These are phyloP conservation scores for Podospora comata DNA, from an alignment of 495 filamentous ascomycete genomes.

Conservation along the genomic window DNA sequence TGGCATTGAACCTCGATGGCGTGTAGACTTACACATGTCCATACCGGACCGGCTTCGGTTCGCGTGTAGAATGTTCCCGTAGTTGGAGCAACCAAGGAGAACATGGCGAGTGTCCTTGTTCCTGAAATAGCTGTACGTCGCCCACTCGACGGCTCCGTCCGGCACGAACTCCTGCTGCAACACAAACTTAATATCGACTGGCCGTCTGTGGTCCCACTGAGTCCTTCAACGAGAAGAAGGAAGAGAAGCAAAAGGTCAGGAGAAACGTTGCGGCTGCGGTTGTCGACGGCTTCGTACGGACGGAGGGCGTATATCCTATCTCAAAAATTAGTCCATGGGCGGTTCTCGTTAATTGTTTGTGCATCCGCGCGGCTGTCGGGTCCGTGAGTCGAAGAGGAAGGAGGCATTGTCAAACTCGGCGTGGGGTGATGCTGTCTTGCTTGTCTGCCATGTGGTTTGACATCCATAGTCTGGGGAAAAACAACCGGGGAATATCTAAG, in stretches of 20 bases:
- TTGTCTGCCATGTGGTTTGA: background rate
- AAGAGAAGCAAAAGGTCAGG: background rate
- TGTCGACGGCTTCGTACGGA: constrained; percentile 13
- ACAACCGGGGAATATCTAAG: background rate
- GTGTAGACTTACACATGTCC: background rate
- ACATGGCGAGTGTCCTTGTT: background rate
- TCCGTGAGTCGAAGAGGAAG: constrained; percentile 19
- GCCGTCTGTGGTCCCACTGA: background rate
- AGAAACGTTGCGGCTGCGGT: constrained; percentile 6
- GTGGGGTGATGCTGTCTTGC: background rate
- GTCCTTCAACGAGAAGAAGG: background rate
- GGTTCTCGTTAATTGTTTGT: constrained; percentile 8
- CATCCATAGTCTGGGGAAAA: background rate
- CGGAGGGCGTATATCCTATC: background rate
- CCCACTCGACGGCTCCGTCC: background rate
- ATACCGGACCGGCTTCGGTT: background rate
- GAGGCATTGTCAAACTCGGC: constrained; percentile 1
- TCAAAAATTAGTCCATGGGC: background rate
- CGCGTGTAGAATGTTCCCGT: background rate
- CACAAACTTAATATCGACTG: background rate
- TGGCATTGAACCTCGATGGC: background rate
- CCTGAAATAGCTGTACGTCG: background rate
- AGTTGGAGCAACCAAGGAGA: background rate
- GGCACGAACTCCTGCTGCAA: background rate
- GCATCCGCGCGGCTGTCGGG: background rate